phyloP scores from a whole-genome alignment of 805 yeast species.

The Middelhovenomyces tepae region DNA sequence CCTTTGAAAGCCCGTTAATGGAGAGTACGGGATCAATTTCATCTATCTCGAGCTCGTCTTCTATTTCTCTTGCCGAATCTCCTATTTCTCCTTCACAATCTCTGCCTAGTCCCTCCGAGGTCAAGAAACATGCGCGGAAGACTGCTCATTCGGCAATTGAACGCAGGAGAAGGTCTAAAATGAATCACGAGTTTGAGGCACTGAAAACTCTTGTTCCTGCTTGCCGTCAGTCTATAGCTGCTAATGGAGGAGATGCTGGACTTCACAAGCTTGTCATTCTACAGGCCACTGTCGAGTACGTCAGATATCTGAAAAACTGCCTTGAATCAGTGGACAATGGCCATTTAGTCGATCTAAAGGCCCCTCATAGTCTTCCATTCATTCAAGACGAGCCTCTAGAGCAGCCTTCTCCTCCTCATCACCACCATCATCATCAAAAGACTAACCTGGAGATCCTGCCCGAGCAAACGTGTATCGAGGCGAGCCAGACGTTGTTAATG shows the following conservation, averaged over 20 bases:
- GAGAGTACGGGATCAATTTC: slow-evolving; percentile 3
- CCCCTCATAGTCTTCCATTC: no score
- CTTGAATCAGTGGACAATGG: slow-evolving; percentile 9
- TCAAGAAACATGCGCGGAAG: slow-evolving; percentile 40
- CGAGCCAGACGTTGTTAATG: no score
- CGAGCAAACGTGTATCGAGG: no score
- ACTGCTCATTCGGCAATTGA: slow-evolving; percentile 71
- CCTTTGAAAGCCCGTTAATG: no score
- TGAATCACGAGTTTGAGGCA: slow-evolving; percentile 78
- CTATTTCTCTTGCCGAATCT: slow-evolving; percentile 8
- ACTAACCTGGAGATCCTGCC: no score
- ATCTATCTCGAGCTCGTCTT: slow-evolving; percentile 3
- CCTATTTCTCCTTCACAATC: slow-evolving; percentile 1
- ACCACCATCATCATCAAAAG: no score
- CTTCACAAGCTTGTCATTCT: slow-evolving; percentile 76
- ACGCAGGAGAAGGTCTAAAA: slow-evolving; percentile 65
- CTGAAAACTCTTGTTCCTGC: slow-evolving; percentile 72
- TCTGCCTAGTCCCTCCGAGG: slow-evolving; percentile 26
- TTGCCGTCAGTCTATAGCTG: slow-evolving; percentile 39
- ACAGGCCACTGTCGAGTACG: slow-evolving; percentile 77
- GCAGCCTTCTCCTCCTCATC: no score
- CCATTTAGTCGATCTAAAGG: no score
- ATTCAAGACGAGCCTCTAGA: no score
- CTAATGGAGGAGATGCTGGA: slow-evolving; percentile 39
- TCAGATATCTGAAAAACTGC: slow-evolving; percentile 49